Conservation (phyloP, 768 basidiomycete species). For the Phylloporus scabripes region DNA sequence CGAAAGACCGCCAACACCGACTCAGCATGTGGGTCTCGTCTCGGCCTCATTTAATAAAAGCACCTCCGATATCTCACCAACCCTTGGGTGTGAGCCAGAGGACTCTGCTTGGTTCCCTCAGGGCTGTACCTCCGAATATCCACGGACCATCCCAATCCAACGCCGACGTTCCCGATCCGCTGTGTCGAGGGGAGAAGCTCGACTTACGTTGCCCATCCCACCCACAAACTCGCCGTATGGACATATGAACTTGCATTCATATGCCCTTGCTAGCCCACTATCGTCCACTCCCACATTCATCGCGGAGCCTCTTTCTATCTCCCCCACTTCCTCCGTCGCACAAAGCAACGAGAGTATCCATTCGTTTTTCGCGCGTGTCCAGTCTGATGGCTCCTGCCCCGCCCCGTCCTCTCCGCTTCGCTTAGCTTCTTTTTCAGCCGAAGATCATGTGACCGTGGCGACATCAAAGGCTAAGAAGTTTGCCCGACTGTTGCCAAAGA, state of each 20-base stretch:
- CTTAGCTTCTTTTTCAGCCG: slow-evolving; percentile 22
- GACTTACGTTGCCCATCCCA: slow-evolving; percentile 18
- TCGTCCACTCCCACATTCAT: slow-evolving; percentile 28
- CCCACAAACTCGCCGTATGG: slow-evolving; percentile 31
- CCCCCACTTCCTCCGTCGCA: slow-evolving; percentile 23
- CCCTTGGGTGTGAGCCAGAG: slow-evolving; percentile 8
- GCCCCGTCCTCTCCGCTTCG: slow-evolving; percentile 26
- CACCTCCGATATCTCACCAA: slow-evolving; percentile 15
- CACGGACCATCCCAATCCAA: slow-evolving; percentile 21
- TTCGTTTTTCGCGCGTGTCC: slow-evolving; percentile 18
- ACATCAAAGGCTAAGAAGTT: slow-evolving; percentile 24
- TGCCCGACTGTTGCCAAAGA: slow-evolving; percentile 29
- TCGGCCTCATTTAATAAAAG: slow-evolving; percentile 24
- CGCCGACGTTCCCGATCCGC: slow-evolving; percentile 32
- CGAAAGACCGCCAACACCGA: slow-evolving; percentile 9
- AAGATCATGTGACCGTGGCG: slow-evolving; percentile 15
- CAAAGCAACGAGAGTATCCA: slow-evolving; percentile 27
- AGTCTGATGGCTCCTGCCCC: slow-evolving; percentile 14
- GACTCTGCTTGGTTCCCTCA: slow-evolving; percentile 10
- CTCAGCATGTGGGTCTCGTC: slow-evolving; percentile 6
- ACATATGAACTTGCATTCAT: slow-evolving; percentile 26
- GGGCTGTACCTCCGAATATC: slow-evolving; percentile 5
- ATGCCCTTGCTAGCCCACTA: slow-evolving; percentile 17
- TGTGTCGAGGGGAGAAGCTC: slow-evolving; percentile 30
- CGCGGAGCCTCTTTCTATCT: slow-evolving; percentile 21